Evolutionary conservation across 2,329 filamentous ascomycete genomes (phyloP), one percentile per base, ranked within the genome.

Genomic region (Didymella segeticola): DNA sequence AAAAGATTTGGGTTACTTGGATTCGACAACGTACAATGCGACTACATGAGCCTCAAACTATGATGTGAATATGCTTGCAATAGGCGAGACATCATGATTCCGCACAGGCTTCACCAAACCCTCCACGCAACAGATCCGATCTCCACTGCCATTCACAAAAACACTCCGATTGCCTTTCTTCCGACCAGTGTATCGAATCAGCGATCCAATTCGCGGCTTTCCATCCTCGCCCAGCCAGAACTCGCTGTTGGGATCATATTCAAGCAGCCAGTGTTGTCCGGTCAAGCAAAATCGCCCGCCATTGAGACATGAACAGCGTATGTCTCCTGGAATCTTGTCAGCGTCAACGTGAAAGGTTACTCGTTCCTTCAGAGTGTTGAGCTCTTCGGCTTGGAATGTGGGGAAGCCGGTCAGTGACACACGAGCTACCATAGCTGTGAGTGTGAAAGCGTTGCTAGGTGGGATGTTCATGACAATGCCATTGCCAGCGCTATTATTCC

Each of bases 261-360:
- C 51, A 10, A 54, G 25, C 27, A 54, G 27, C 45, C 45, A 49
- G n/a, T 49, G 43, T 14, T 31, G 33, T 22, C 43, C 51, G 10
- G n/a, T 26, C 15, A 54, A 15, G 26, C 51, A 48, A 9, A 49
- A 54, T 9, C 43, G 39, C 7, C 51, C 45, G 4, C 20, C 25
- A 11, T 23, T 2, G 8, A 54, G 14, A 29, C 51, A 54, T 1
- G 31, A 54, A 30, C 45, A 49, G 7, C 38, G 39, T 3, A 47
- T 15, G 2, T 47, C 43, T 15, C 23, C 3, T 10, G 38, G 51
- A 6, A 49, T 47, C 19, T 37, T 49, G 8, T 33, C 11, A 10
- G 15, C 47, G 5, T 49, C 37, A 11, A 49, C 12, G 9, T 43
- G 47, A n/a, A 49, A 49, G 23, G 22, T 36, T 3, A 23, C 15